Conservation (phyloP, 345 rosid genomes). For the Capsella bursapastoris region DNA sequence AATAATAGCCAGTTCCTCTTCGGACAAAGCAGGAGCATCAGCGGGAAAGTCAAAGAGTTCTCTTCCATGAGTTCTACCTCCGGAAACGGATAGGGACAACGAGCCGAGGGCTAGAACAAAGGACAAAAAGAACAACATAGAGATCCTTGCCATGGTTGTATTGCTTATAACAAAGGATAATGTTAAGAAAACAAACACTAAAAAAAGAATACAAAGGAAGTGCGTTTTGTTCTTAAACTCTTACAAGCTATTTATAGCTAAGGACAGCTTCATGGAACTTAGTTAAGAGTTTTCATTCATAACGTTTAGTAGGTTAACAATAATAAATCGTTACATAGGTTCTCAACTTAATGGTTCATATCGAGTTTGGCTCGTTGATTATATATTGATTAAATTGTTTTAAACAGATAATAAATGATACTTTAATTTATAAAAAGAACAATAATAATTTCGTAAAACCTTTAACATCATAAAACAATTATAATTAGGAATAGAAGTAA, state of each 20-base stretch:
- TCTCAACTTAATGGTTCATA: no score
- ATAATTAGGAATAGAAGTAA: no score
- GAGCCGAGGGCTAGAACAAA: slow-evolving; percentile 25
- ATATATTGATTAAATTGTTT: no score
- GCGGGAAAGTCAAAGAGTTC: background rate
- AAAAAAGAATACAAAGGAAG: slow-evolving; percentile 8
- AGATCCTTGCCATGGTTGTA: slow-evolving; percentile 38
- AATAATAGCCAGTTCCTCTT: no score
- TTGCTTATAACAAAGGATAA: slow-evolving; percentile 11
- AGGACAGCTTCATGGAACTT: slow-evolving; percentile 27
- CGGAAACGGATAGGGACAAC: slow-evolving; percentile 27
- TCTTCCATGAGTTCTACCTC: slow-evolving; percentile 15
- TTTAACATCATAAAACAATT: no score
- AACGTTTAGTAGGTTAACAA: no score
- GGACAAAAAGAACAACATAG: slow-evolving; percentile 33
- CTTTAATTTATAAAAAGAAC: no score
- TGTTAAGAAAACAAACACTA: background rate
- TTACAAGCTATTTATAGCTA: slow-evolving; percentile 13
- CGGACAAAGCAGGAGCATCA: background rate
- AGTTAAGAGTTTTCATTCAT: background rate
- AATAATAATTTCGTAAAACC: no score
- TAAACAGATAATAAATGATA: no score
- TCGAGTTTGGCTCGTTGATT: no score
- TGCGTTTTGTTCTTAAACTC: background rate
- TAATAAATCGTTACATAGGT: no score